Conservation (phyloP, 2,329 filamentous ascomycete genomes). For the Pseudomassariella vexata region DNA sequence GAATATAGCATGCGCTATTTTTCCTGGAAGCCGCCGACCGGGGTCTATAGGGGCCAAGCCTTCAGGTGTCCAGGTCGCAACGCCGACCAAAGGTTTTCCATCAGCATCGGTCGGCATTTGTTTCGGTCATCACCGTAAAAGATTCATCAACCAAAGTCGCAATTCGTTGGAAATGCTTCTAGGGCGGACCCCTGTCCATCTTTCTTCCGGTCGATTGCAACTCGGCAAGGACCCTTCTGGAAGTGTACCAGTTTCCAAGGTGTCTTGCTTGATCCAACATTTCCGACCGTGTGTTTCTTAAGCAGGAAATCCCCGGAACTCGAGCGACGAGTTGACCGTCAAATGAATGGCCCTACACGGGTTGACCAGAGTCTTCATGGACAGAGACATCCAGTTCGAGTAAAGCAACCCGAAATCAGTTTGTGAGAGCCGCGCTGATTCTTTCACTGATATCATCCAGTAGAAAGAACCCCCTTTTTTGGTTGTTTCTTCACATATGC, state of each 20-base stretch:
- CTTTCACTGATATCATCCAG: constrained; percentile 48
- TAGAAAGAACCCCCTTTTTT: constrained; percentile 36
- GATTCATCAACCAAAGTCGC: constrained; percentile 38
- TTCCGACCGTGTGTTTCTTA: constrained; percentile 38
- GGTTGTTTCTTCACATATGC: constrained; percentile 52
- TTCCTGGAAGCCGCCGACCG: too few relatives aligned
- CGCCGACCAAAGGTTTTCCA: constrained; percentile 28
- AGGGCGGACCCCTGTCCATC: constrained; percentile 52
- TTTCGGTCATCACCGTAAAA: constrained; percentile 33
- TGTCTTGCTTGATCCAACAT: constrained; percentile 47
- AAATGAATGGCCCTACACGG: constrained; percentile 57
- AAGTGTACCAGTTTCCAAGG: constrained; percentile 38
- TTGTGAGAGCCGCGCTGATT: constrained; percentile 61
- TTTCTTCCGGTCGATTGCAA: constrained; percentile 49
- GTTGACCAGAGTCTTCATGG: constrained; percentile 60
- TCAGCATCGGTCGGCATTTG: constrained; percentile 29
- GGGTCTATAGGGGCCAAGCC: background rate
- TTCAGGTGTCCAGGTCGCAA: too few relatives aligned
- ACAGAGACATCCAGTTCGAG: constrained; percentile 47
- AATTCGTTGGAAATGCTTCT: constrained; percentile 56
- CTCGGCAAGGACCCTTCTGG: constrained; percentile 35
- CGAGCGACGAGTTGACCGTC: constrained; percentile 56
- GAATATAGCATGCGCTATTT: too few relatives aligned
- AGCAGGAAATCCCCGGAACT: constrained; percentile 54
- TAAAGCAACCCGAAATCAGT: constrained; percentile 63